Evolutionary conservation across 352 stramenopile species (phyloP).

Genomic region (Globisporangium apiculatum): DNA sequence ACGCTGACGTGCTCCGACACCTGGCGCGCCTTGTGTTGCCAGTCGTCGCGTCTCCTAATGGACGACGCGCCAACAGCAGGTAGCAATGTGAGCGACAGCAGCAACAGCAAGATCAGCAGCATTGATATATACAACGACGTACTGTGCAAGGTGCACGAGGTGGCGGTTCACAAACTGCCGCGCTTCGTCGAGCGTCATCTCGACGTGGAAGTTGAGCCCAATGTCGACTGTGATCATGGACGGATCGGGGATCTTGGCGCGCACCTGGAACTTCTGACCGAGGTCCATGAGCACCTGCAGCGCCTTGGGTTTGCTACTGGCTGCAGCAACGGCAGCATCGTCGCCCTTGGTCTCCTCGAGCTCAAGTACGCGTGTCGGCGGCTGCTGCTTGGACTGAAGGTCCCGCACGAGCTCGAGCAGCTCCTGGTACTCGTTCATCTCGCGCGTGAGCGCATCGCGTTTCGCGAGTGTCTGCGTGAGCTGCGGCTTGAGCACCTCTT

Average conservation of each 20-base stretch:
- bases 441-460: slow-evolving; percentile 3
- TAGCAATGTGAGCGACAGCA: no score
- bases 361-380: not conserved
- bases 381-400: slow-evolving; percentile 12
- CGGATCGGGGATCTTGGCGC: slow-evolving; percentile 51
- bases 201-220: slow-evolving; percentile 65
- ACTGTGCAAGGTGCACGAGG: slow-evolving; percentile 44
- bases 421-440: slow-evolving; percentile 27
- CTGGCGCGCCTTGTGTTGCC: slow-evolving; percentile 63
- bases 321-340: no score
- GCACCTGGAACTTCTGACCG: slow-evolving; percentile 66
- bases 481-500: slow-evolving; percentile 4
- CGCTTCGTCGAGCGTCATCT: slow-evolving; percentile 69
- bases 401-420: slow-evolving; percentile 40
- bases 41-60: slow-evolving; percentile 52
- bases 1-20: slow-evolving; percentile 69
- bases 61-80: no score
- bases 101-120: no score
- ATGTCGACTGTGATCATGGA: slow-evolving; percentile 63
- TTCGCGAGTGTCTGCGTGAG: slow-evolving; percentile 22
- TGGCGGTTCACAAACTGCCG: slow-evolving; percentile 46
- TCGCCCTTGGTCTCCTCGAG: slow-evolving; percentile 7
- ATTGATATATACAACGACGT: slow-evolving; percentile 1
- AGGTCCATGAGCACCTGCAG: slow-evolving; percentile 58
- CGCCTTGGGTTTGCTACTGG: not conserved